These are phyloP conservation scores for Heritiera littoralis DNA, from an alignment of 345 rosid genomes.

Conservation along the genomic window DNA sequence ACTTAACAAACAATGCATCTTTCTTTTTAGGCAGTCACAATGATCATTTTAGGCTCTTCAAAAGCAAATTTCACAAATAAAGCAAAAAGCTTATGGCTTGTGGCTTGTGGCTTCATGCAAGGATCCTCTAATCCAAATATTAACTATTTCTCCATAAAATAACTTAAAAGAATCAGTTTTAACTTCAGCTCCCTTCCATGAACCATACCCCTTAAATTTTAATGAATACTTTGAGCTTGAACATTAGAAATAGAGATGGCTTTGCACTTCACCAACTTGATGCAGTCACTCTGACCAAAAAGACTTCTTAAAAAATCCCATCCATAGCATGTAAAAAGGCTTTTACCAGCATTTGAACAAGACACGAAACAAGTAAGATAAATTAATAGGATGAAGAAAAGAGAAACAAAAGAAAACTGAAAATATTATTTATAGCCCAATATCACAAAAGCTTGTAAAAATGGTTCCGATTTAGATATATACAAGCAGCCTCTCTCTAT, in stretches of 20 bases:
- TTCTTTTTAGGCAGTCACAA: constrained; percentile 25
- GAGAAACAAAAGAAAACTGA: not conserved
- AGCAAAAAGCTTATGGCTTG: constrained; percentile 17
- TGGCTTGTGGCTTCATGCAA: constrained; percentile 19
- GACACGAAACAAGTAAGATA: constrained; percentile 26
- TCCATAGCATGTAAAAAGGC: constrained; percentile 51
- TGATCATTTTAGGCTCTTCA: constrained; percentile 19
- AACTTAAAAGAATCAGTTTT: constrained; percentile 25
- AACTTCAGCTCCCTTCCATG: constrained; percentile 30
- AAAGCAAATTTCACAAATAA: constrained; percentile 19
- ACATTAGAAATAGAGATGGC: constrained; percentile 34
- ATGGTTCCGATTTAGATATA: not conserved
- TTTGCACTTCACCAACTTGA: constrained; percentile 51
- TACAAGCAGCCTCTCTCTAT: not conserved
- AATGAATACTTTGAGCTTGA: constrained; percentile 25
- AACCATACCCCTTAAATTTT: constrained; percentile 29
- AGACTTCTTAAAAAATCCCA: constrained; percentile 43
- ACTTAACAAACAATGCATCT: constrained; percentile 5
- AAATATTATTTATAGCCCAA: not conserved
- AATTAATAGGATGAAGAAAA: constrained; percentile 20
- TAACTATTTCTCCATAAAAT: constrained; percentile 10
- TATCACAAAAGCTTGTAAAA: not conserved
- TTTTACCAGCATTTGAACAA: constrained; percentile 40
- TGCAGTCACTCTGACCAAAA: constrained; percentile 49
- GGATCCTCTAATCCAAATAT: constrained; percentile 16